Evolutionary conservation across 305 asterid genomes (phyloP), one percentile per base, ranked within the genome.

Genomic region (Andrographis paniculata): DNA sequence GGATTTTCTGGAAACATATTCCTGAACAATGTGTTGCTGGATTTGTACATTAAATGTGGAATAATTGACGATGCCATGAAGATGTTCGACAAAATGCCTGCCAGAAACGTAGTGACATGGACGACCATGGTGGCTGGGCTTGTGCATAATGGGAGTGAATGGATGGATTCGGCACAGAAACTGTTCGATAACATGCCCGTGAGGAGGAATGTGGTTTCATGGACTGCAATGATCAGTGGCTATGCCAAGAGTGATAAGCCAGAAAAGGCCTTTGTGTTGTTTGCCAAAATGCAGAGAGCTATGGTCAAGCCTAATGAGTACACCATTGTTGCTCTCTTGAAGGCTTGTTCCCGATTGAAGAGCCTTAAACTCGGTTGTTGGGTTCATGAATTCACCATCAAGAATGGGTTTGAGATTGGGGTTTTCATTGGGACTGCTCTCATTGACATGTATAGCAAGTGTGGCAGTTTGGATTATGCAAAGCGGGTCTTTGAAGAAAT

Each of bases 371-470:
- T 77, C 45, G 85, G 85, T 1, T 42, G 61, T 31, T 57, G 65
- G 76, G 63, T 73, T 14, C 85, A 77, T 23, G 58, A 68, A 1
- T 73, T 40, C 20, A 70, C 74, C 0, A 62, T 73, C 53, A 56
- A 67, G 72, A 67, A 64, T 0, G 85, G 80, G 45, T 67, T 77
- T 14, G 66, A 56, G 49, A 59, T 64, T 20, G 76, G 78, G 47
- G 66, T 53, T 21, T 77, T 64, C 48, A 59, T 77, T 3, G 85
- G 85, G 35, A 77, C 78, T 0, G 75, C 85, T 14, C 66, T 77
- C 30, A 28, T 77, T 23, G 78, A 77, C 43, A 77, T 77, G 85
- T 77, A 77, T 18, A 70, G 85, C 66, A 77, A 77, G 48, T 73
- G 81, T 40, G 85, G 78, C 33, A 70, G 74, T 54, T 49, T 70